phyloP scores from a whole-genome alignment of 306 rosid genomes.

The Ammopiptanthus mongolicus region DNA sequence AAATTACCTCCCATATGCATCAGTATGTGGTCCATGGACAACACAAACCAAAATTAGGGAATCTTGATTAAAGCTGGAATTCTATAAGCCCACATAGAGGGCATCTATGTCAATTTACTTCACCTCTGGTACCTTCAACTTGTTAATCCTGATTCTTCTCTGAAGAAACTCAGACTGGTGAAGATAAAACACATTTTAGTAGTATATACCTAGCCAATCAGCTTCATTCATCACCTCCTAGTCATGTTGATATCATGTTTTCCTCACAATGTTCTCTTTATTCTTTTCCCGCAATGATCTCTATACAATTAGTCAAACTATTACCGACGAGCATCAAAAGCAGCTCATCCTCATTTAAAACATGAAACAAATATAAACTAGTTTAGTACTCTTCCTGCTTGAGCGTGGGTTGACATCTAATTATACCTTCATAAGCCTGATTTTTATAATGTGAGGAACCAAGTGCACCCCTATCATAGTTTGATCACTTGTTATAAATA shows the following conservation, averaged over 20 bases:
- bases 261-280: neutral
- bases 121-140: neutral
- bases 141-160: neutral
- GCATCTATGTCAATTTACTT: neutral
- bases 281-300: too few relatives aligned
- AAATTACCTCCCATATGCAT: neutral
- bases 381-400: neutral
- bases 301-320: neutral
- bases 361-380: neutral
- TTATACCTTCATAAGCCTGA: neutral
- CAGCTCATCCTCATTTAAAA: neutral
- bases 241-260: neutral
- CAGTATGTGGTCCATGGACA: neutral
- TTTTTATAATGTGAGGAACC: neutral
- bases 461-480: neutral
- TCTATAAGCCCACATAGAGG: neutral
- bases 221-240: neutral
- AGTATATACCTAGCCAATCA: neutral
- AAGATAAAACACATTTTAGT: neutral
- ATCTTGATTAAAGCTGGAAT: neutral
- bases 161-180: neutral
- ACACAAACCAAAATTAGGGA: neutral
- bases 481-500: neutral
- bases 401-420: neutral
- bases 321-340: constrained; percentile 2